Evolutionary conservation across 1,284 basidiomycete species (phyloP).

Genomic region (Puccinia triticina): DNA sequence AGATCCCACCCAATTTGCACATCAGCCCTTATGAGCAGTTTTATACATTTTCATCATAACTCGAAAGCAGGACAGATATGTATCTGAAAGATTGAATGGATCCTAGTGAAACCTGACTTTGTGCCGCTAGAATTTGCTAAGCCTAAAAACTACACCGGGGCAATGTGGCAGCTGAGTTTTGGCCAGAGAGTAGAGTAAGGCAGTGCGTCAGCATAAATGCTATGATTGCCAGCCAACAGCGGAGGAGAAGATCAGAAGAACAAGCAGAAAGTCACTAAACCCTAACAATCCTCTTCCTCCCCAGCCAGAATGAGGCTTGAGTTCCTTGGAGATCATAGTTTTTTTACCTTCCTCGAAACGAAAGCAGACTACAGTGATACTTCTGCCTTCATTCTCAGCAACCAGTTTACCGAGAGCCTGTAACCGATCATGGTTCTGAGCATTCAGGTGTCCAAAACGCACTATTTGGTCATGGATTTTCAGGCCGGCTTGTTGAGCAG

Average conservation of each 20-base stretch:
- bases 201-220: background rate
- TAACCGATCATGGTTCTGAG: slow-evolving; percentile 32
- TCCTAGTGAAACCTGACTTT: no score
- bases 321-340: slow-evolving; percentile 32
- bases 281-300: slow-evolving; percentile 44
- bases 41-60: no score
- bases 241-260: background rate
- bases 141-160: background rate
- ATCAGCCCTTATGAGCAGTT: no score
- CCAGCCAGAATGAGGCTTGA: slow-evolving; percentile 36
- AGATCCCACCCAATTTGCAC: no score
- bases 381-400: slow-evolving; percentile 19
- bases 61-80: no score
- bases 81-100: no score
- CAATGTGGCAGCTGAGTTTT: background rate
- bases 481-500: slow-evolving; percentile 29
- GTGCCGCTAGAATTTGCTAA: background rate
- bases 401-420: slow-evolving; percentile 16
- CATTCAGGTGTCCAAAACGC: slow-evolving; percentile 16
- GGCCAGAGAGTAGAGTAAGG: background rate
- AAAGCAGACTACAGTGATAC: slow-evolving; percentile 35
- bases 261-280: background rate
- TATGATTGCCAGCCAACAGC: background rate
- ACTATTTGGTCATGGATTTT: slow-evolving; percentile 26
- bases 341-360: slow-evolving; percentile 11